Evolutionary conservation across 345 rosid genomes (phyloP).

Genomic region (Linum usitatissimum): DNA sequence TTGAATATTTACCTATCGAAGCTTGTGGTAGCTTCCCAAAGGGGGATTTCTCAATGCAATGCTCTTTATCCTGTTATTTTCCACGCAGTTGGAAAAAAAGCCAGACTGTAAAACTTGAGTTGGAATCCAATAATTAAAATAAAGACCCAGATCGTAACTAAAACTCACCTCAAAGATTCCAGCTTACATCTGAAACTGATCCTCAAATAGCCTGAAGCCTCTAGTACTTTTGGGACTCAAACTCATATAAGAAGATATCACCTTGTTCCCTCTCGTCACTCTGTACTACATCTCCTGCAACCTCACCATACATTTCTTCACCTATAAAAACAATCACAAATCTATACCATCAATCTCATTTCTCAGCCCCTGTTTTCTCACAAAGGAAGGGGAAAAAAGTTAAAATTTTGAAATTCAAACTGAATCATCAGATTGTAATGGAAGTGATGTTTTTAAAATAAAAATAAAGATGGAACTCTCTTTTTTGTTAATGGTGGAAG

Average conservation of each 20-base stretch:
- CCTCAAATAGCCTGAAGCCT: slow-evolving; percentile 64
- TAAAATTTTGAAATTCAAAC: too few species aligned
- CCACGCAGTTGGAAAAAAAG: background rate
- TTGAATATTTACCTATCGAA: too few species aligned
- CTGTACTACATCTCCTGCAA: slow-evolving; percentile 87
- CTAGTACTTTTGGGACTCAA: slow-evolving; percentile 82
- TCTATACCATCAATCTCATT: too few species aligned
- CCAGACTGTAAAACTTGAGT: too few species aligned
- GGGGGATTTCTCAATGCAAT: slow-evolving; percentile 50
- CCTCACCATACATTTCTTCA: slow-evolving; percentile 89
- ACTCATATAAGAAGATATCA: slow-evolving; percentile 67
- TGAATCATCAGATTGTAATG: too few species aligned
- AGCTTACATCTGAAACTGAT: slow-evolving; percentile 97
- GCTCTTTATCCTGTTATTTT: slow-evolving; percentile 45
- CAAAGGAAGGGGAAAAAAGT: too few species aligned
- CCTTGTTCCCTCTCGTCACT: slow-evolving; percentile 73
- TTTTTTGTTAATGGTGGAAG: too few species aligned
- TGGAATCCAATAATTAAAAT: background rate
- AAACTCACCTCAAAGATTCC: slow-evolving; percentile 65
- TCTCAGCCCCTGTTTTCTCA: too few species aligned
- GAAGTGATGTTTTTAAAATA: too few species aligned
- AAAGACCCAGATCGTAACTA: background rate
- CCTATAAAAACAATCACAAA: too few species aligned
- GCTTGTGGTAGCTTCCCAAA: slow-evolving; percentile 37
- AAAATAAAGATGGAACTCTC: too few species aligned